phyloP scores from a whole-genome alignment of 73 alveolate species.

The Diophrys sp. region DNA sequence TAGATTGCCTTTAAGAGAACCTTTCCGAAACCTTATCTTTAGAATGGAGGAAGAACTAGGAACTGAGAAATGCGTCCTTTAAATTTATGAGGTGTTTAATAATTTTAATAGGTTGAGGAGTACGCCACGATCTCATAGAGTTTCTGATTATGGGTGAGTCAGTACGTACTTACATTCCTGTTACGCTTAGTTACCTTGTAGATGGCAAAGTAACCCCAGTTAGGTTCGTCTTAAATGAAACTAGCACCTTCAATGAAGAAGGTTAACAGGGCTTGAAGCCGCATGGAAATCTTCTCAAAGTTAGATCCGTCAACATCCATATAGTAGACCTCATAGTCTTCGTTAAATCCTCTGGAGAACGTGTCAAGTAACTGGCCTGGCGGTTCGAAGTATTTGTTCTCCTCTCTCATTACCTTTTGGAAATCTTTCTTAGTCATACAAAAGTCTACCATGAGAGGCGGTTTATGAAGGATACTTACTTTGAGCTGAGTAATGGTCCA shows the following conservation, averaged over 20 bases:
- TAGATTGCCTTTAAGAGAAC: too few species aligned
- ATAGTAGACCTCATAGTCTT: constrained; percentile 12
- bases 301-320: constrained; percentile 10
- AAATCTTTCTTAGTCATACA: constrained; percentile 13
- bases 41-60: not conserved
- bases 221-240: constrained; percentile 30
- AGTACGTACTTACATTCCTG: not conserved
- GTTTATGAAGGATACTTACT: not conserved
- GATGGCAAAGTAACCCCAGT: constrained; percentile 42
- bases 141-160: not conserved
- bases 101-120: constrained; percentile 21
- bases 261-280: constrained; percentile 49
- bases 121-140: constrained; percentile 20
- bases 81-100: not conserved
- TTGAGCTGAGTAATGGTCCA: not conserved
- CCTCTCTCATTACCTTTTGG: constrained; percentile 9
- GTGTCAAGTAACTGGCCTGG: constrained; percentile 19
- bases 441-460: not conserved
- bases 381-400: constrained; percentile 11
- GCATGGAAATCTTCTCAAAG: constrained; percentile 11
- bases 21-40: not conserved
- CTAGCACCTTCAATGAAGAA: constrained; percentile 64
- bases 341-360: constrained; percentile 4
- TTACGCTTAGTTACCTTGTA: constrained; percentile 15
- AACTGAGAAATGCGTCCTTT: not conserved